Percentiles rank a stretch among this genome's conserved stretches.
Conservation (phyloP, 192 early-diverging fungal genomes). For the Backusella luteola region DNA sequence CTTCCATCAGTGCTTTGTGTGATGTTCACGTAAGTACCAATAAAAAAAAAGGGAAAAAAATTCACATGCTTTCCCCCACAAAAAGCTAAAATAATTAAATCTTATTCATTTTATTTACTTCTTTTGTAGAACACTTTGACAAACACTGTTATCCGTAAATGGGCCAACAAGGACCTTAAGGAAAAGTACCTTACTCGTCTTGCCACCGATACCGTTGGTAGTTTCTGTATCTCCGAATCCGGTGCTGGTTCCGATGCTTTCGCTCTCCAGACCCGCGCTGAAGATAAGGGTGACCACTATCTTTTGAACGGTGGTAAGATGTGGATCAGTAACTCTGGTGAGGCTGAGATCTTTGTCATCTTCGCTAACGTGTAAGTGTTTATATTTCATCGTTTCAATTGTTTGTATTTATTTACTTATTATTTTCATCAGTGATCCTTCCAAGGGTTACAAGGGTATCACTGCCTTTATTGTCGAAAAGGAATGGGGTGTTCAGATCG, state of each 20-base stretch:
- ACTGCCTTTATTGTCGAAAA: slow-evolving; percentile 96
- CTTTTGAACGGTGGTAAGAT: slow-evolving; percentile 84
- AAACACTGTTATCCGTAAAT: slow-evolving; percentile 85
- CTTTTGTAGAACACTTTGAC: slow-evolving; percentile 83
- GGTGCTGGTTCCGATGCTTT: slow-evolving; percentile 92
- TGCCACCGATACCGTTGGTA: slow-evolving; percentile 58
- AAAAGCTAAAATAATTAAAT: slow-evolving; percentile 21
- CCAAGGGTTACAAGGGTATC: slow-evolving; percentile 95
- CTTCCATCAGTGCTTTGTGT: slow-evolving; percentile 81
- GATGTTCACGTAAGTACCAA: slow-evolving; percentile 67
- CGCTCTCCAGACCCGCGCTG: slow-evolving; percentile 87
- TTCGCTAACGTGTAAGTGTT: slow-evolving; percentile 29
- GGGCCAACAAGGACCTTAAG: slow-evolving; percentile 70
- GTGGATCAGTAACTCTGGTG: slow-evolving; percentile 92
- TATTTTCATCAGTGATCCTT: slow-evolving; percentile 56
- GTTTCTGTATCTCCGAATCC: slow-evolving; percentile 71
- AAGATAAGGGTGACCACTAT: slow-evolving; percentile 84
- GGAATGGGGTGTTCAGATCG: slow-evolving; percentile 86
- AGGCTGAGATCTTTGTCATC: slow-evolving; percentile 75
- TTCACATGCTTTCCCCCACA: not conserved
- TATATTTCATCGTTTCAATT: not conserved
- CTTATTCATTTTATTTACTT: slow-evolving; percentile 39
- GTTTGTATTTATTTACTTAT: not conserved
- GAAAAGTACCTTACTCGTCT: slow-evolving; percentile 81
- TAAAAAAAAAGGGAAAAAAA: not conserved